These are phyloP conservation scores for Hymenoscyphus scutula DNA, from an alignment of 2,329 filamentous ascomycete species.

Conservation along the genomic window DNA sequence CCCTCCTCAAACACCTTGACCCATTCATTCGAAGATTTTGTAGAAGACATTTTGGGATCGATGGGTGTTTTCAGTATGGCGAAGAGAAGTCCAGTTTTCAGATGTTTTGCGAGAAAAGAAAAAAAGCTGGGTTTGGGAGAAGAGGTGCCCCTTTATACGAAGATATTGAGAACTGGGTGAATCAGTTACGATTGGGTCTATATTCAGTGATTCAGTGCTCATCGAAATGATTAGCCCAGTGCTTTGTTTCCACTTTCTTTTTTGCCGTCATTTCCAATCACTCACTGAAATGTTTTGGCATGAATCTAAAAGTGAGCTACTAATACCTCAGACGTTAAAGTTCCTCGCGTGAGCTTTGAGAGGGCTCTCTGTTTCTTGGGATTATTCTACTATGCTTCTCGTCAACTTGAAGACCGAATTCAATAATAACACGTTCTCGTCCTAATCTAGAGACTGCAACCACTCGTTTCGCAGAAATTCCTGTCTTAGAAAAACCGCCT, in stretches of 20 bases:
- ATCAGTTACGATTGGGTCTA: not conserved
- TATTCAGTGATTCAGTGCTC: not conserved
- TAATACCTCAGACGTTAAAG: too few relatives aligned
- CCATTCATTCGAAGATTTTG: not conserved
- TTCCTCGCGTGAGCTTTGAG: not conserved
- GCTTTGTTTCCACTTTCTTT: not conserved
- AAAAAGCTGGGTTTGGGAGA: not conserved
- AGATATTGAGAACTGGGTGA: not conserved
- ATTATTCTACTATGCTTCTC: not conserved
- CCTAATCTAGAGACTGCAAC: not conserved
- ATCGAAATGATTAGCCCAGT: not conserved
- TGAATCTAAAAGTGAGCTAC: not conserved
- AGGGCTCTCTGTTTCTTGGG: not conserved
- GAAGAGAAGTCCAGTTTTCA: not conserved
- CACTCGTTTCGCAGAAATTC: not conserved
- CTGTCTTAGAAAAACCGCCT: not conserved
- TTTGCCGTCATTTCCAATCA: too few relatives aligned
- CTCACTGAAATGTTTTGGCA: not conserved
- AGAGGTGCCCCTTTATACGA: not conserved
- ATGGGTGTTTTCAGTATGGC: not conserved
- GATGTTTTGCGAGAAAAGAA: not conserved
- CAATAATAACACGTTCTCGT: not conserved
- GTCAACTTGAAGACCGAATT: not conserved
- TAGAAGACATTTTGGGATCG: not conserved
- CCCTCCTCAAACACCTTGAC: not conserved